These are phyloP conservation scores for Alternaria gaisen DNA, from an alignment of 2,329 filamentous ascomycete genomes.

Conservation along the genomic window DNA sequence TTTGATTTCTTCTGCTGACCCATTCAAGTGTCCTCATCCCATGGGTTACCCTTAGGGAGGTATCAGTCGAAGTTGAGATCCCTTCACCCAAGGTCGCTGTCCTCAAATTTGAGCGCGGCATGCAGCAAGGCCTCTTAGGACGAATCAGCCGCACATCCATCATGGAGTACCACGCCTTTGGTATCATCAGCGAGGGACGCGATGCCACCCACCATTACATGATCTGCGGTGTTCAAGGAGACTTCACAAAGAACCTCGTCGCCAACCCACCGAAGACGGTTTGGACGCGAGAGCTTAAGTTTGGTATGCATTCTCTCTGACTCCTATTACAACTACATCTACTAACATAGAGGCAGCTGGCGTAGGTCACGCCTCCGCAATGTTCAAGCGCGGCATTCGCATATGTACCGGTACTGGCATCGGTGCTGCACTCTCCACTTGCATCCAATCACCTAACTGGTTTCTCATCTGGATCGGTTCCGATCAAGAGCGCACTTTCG, in stretches of 20 bases:
- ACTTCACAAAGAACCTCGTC: slow-evolving; percentile 47
- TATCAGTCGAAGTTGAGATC: slow-evolving; percentile 46
- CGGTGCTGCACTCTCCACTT: slow-evolving; percentile 47
- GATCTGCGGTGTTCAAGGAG: slow-evolving; percentile 51
- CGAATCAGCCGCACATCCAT: slow-evolving; percentile 48
- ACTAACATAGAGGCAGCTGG: slow-evolving; percentile 39
- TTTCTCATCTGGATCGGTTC: slow-evolving; percentile 51
- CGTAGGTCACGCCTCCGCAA: slow-evolving; percentile 46
- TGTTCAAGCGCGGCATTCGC: slow-evolving; percentile 49
- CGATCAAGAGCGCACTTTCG: slow-evolving; percentile 48
- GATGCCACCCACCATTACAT: slow-evolving; percentile 45
- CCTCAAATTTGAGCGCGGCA: slow-evolving; percentile 45
- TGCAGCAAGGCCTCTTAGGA: slow-evolving; percentile 49
- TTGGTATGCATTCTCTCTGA: slow-evolving; percentile 33
- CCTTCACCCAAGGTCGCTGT: slow-evolving; percentile 49
- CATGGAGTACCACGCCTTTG: slow-evolving; percentile 51
- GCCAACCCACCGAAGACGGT: slow-evolving; percentile 44
- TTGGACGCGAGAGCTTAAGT: slow-evolving; percentile 49
- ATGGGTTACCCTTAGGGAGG: slow-evolving; percentile 48
- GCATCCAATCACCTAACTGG: slow-evolving; percentile 48
- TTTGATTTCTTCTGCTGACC: slow-evolving; percentile 15
- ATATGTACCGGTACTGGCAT: slow-evolving; percentile 49
- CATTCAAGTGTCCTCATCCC: slow-evolving; percentile 39
- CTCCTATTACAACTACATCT: neutral
- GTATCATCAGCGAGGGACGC: slow-evolving; percentile 47